These are phyloP conservation scores for Tephrocybe rancida DNA, from an alignment of 768 basidiomycete genomes.

Conservation along the genomic window DNA sequence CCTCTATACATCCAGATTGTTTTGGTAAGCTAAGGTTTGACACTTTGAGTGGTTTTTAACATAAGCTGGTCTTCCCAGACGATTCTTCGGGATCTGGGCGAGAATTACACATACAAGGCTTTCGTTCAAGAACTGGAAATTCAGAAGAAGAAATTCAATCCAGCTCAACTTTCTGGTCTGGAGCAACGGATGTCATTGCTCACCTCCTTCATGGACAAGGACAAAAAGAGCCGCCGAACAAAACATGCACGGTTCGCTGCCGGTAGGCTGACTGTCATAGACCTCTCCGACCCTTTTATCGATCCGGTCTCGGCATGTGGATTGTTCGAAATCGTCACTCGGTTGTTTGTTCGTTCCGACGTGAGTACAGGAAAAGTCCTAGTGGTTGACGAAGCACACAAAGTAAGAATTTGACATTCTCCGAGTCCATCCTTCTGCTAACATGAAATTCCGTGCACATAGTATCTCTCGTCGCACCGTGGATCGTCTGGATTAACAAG, in stretches of 20 bases:
- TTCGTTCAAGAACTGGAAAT: conserved; percentile 51
- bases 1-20: conserved; percentile 74
- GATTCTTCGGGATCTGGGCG: conserved; percentile 65
- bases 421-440: not conserved
- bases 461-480: conserved; percentile 61
- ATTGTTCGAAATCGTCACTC: conserved; percentile 68
- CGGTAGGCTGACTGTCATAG: conserved; percentile 68
- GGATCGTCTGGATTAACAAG: conserved; percentile 56
- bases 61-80: conserved; percentile 35
- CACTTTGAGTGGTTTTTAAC: not conserved
- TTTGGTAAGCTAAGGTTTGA: conserved; percentile 45
- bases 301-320: conserved; percentile 69
- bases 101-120: conserved; percentile 50
- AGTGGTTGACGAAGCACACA: conserved; percentile 78
- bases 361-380: conserved; percentile 67
- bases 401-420: conserved; percentile 37
- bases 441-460: conserved; percentile 1
- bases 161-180: conserved; percentile 53
- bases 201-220: conserved; percentile 53
- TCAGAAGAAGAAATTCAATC: conserved; percentile 56
- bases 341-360: conserved; percentile 63
- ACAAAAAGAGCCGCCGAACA: conserved; percentile 4
- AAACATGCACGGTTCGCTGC: conserved; percentile 43
- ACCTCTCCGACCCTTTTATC: conserved; percentile 74
- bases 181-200: conserved; percentile 67